These are phyloP conservation scores for Phaeotremella fagi DNA, from an alignment of 768 basidiomycete species.

Conservation along the genomic window DNA sequence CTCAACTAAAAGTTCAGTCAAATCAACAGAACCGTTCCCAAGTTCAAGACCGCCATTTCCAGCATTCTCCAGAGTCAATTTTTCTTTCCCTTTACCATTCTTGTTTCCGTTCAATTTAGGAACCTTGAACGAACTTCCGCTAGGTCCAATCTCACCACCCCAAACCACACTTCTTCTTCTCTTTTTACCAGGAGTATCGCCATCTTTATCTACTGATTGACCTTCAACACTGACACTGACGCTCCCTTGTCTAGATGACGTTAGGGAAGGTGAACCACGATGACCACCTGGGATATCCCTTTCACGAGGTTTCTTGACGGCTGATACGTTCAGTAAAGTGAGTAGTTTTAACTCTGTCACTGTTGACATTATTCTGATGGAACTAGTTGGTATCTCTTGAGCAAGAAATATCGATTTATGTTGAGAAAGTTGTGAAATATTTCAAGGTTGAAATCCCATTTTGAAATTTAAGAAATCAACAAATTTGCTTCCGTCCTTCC, in stretches of 20 bases:
- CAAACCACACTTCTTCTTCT: slow-evolving; percentile 44
- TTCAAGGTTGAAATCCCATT: too few species aligned
- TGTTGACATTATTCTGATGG: slow-evolving; percentile 30
- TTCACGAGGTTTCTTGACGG: slow-evolving; percentile 55
- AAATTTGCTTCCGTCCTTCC: too few species aligned
- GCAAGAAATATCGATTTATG: too few species aligned
- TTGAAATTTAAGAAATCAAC: too few species aligned
- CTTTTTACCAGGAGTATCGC: slow-evolving; percentile 18
- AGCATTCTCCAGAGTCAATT: too few species aligned
- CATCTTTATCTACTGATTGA: neutral
- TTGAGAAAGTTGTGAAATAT: too few species aligned
- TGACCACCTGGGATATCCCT: slow-evolving; percentile 43
- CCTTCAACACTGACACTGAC: slow-evolving; percentile 54
- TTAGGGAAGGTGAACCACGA: slow-evolving; percentile 22
- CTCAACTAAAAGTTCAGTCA: slow-evolving; percentile 1
- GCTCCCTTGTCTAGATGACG: slow-evolving; percentile 47
- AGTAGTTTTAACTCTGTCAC: slow-evolving; percentile 57
- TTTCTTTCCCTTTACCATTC: too few species aligned
- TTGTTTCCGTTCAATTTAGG: too few species aligned
- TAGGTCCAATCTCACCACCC: slow-evolving; percentile 47
- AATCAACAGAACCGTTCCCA: slow-evolving; percentile 13
- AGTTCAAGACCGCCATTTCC: slow-evolving; percentile 21
- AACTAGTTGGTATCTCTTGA: too few species aligned
- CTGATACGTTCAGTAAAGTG: slow-evolving; percentile 84
- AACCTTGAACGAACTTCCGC: slow-evolving; percentile 36